Evolutionary conservation across 2,329 filamentous ascomycete genomes (phyloP).

Genomic region (Neonectria punicea): DNA sequence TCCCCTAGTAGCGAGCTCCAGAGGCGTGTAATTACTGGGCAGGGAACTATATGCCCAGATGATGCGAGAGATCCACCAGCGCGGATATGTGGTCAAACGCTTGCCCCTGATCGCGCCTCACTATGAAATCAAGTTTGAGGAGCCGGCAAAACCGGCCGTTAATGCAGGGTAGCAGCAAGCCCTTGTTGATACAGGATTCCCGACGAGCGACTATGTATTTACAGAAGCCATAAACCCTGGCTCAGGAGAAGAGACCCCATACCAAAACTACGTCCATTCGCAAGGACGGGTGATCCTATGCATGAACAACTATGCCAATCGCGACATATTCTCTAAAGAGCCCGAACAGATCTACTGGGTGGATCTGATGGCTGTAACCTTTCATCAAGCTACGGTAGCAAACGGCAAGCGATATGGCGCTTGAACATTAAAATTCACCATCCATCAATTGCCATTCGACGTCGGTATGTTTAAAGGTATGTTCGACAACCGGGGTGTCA

Average conservation of each 20-base stretch:
- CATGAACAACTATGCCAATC: background rate
- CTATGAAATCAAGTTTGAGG: background rate
- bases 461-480: too few species aligned
- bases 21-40: background rate
- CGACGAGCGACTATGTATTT: background rate
- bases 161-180: background rate
- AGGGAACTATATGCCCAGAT: background rate
- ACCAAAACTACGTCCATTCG: background rate
- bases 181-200: background rate
- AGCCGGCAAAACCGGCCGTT: background rate
- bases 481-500: too few species aligned
- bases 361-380: background rate
- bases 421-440: background rate
- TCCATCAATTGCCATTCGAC: too few species aligned
- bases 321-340: background rate
- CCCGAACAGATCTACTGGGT: background rate
- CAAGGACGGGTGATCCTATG: background rate
- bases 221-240: background rate
- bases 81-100: background rate
- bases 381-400: background rate
- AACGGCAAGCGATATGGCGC: background rate
- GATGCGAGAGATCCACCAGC: background rate
- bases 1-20: too few species aligned
- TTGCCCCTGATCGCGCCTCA: background rate
- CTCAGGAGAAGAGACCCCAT: background rate